Conservation (phyloP, 1,284 basidiomycete genomes). For the Phylloporus sp. region DNA sequence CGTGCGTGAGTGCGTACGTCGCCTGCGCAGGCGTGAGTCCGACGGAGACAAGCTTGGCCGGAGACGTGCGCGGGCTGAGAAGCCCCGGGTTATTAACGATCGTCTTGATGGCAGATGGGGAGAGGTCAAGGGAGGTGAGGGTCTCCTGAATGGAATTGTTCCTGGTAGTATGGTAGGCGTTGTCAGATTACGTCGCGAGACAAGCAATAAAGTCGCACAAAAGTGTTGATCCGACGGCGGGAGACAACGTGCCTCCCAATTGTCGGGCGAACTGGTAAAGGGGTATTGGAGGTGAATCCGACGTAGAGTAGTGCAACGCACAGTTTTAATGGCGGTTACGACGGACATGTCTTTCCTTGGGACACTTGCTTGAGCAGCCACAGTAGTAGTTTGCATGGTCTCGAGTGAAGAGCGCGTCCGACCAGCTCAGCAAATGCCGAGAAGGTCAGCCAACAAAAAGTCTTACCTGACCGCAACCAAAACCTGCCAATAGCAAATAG, state of each 20-base stretch:
- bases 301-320: neutral
- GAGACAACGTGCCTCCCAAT: slow-evolving; percentile 2
- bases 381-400: slow-evolving; percentile 1
- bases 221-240: slow-evolving; percentile 1
- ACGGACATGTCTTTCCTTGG: slow-evolving; percentile 4
- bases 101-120: neutral
- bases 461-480: slow-evolving; percentile 3
- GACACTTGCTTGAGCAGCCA: slow-evolving; percentile 5
- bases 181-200: neutral
- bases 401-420: neutral
- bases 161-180: neutral
- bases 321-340: neutral
- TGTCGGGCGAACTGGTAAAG: neutral
- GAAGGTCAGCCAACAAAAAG: neutral
- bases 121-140: neutral
- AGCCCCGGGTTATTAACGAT: neutral
- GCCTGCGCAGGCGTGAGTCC: neutral
- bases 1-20: neutral
- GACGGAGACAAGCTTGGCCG: neutral
- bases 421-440: neutral
- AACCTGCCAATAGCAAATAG: neutral
- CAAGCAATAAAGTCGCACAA: neutral
- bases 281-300: neutral
- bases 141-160: neutral
- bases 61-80: neutral